Evolutionary conservation across 495 filamentous ascomycete genomes (phyloP).

Genomic region (Bacidia gigantensis): DNA sequence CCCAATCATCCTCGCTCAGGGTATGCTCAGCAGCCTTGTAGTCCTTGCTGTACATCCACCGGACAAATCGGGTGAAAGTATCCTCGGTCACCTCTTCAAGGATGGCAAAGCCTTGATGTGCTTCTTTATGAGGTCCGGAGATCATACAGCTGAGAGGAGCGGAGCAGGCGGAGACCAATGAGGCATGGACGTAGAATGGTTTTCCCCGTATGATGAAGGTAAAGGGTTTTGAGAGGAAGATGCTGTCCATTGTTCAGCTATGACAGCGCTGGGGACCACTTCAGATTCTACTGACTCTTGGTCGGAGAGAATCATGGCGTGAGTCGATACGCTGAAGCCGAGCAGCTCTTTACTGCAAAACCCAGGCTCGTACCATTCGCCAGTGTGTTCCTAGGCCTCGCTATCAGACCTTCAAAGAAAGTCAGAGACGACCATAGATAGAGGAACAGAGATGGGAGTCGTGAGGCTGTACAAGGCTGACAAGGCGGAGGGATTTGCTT

Average conservation of each 20-base stretch:
- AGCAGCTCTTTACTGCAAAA: too few species aligned
- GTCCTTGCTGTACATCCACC: slow-evolving; percentile 9
- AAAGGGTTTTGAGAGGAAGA: slow-evolving; percentile 8
- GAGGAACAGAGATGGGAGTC: too few species aligned
- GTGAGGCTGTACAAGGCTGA: too few species aligned
- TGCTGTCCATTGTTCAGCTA: slow-evolving; percentile 1
- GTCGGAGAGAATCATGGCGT: neutral
- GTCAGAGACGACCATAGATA: too few species aligned
- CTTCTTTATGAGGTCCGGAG: slow-evolving; percentile 7
- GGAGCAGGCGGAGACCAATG: slow-evolving; percentile 7
- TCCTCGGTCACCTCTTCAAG: slow-evolving; percentile 9
- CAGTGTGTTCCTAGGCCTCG: too few species aligned
- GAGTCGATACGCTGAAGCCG: too few species aligned
- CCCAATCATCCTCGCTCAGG: too few species aligned
- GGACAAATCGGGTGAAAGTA: slow-evolving; percentile 10
- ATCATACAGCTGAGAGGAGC: slow-evolving; percentile 8
- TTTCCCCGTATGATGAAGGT: slow-evolving; percentile 10
- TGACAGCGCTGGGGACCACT: neutral
- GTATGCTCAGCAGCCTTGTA: slow-evolving; percentile 4
- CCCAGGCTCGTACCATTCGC: too few species aligned
- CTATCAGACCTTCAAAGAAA: too few species aligned
- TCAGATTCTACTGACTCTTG: neutral
- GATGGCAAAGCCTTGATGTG: slow-evolving; percentile 6
- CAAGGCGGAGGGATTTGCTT: too few species aligned
- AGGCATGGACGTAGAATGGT: slow-evolving; percentile 9